Conservation (phyloP, 139 green algal genomes). For the Closterium sp. region DNA sequence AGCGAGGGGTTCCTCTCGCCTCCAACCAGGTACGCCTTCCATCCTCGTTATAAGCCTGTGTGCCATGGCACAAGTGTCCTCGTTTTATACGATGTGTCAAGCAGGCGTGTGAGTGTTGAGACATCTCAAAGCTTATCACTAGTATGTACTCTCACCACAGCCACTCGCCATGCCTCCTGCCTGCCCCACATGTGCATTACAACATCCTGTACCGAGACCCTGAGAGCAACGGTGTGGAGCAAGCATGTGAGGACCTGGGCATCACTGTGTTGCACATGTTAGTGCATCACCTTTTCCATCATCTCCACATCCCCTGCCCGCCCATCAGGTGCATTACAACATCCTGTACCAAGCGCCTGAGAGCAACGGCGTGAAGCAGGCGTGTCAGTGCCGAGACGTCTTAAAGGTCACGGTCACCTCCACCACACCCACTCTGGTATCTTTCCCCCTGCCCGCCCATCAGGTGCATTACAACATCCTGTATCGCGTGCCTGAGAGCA, state of each 20-base stretch:
- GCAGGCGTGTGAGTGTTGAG: no score
- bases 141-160: no score
- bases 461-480: slow-evolving; percentile 64
- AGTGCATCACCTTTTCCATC: no score
- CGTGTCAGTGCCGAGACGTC: slow-evolving; percentile 80
- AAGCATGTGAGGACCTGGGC: slow-evolving; percentile 61
- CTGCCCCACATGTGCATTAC: slow-evolving; percentile 60
- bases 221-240: slow-evolving; percentile 81
- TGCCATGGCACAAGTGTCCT: no score
- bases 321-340: slow-evolving; percentile 61
- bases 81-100: no score
- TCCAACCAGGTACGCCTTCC: slow-evolving; percentile 37
- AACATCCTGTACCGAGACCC: slow-evolving; percentile 62
- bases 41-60: no score
- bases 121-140: no score
- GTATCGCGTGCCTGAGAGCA: slow-evolving; percentile 74
- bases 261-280: slow-evolving; percentile 90
- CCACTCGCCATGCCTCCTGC: no score
- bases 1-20: slow-evolving; percentile 63
- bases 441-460: slow-evolving; percentile 51
- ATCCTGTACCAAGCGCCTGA: slow-evolving; percentile 70
- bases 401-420: slow-evolving; percentile 85
- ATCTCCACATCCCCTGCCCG: no score
- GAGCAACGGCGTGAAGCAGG: slow-evolving; percentile 74
- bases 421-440: no score